A percentile compares a stretch with the other conserved stretches of the same genome.
phyloP scores from a whole-genome alignment of 768 basidiomycete species.

The Hygrocybe punicea region DNA sequence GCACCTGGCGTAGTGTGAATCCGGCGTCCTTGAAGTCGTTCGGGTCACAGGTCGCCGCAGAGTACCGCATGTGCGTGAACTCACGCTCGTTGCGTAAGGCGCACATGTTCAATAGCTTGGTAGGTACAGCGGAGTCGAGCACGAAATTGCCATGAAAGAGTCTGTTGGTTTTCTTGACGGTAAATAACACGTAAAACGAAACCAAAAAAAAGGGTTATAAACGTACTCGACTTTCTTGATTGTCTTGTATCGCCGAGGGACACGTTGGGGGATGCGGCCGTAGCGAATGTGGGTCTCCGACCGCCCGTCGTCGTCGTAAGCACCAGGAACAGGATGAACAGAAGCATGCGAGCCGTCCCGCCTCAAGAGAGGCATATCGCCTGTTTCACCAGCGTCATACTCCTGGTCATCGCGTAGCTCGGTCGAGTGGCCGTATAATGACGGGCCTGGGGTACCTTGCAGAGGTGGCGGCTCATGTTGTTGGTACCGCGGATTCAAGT shows the following conservation, averaged over 20 bases:
- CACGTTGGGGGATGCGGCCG: constrained; percentile 86
- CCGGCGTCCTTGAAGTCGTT: constrained; percentile 81
- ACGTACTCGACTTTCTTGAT: constrained; percentile 86
- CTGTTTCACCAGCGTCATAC: constrained; percentile 46
- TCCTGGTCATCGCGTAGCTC: constrained; percentile 45
- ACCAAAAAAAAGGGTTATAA: no score
- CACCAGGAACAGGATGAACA: constrained; percentile 38
- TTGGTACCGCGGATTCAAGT: constrained; percentile 3
- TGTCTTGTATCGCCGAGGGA: constrained; percentile 88
- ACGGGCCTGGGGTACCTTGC: constrained; percentile 25
- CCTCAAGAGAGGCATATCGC: constrained; percentile 64
- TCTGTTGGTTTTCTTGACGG: constrained; percentile 31
- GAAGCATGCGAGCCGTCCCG: constrained; percentile 38
- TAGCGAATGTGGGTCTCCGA: constrained; percentile 69
- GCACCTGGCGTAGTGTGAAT: constrained; percentile 86
- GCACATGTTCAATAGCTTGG: constrained; percentile 86
- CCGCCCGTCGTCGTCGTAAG: constrained; percentile 36
- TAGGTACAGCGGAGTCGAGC: constrained; percentile 83
- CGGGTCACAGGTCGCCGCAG: constrained; percentile 93
- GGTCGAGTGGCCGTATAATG: constrained; percentile 29
- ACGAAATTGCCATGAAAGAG: constrained; percentile 94
- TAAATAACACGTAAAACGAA: no score
- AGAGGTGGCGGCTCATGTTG: constrained; percentile 4
- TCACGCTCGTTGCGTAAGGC: constrained; percentile 75
- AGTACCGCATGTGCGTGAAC: constrained; percentile 95